A percentile compares a stretch with the other conserved stretches of the same genome.
Conservation (phyloP, 495 filamentous ascomycete genomes). For the Tuber umbilicatum region DNA sequence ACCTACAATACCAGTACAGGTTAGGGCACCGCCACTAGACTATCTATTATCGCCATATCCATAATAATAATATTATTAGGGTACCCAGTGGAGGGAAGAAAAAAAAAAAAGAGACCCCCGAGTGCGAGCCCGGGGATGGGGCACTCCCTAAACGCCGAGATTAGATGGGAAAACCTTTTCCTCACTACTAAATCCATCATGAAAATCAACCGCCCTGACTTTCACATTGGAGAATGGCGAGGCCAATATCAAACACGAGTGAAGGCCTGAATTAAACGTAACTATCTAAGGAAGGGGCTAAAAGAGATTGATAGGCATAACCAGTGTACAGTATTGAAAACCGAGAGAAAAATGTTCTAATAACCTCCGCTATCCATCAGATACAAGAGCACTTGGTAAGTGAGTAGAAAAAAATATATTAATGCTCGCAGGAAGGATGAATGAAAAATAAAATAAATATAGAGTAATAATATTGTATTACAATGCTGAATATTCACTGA, state of each 20-base stretch:
- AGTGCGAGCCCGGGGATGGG: neutral
- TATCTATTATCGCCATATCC: no score
- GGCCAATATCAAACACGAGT: neutral
- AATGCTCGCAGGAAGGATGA: neutral
- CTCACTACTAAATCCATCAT: neutral
- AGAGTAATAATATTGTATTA: no score
- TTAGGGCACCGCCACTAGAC: neutral
- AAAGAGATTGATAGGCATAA: neutral
- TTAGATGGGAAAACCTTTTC: neutral
- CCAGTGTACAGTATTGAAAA: neutral
- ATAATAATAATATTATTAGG: no score
- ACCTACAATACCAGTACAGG: neutral
- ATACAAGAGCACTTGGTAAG: slow-evolving; percentile 5
- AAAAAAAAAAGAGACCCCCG: neutral
- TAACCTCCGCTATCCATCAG: neutral
- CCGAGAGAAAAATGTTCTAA: neutral
- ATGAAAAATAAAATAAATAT: slow-evolving; percentile 5
- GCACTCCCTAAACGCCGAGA: neutral
- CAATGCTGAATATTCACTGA: neutral
- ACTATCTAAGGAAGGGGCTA: neutral
- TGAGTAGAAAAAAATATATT: slow-evolving; percentile 10
- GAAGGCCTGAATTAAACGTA: neutral
- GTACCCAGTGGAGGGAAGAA: neutral
- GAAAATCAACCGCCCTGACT: neutral
- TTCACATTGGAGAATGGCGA: neutral